Evolutionary conservation across 352 stramenopile genomes (phyloP).

Genomic region (Globisporangium radiosum): DNA sequence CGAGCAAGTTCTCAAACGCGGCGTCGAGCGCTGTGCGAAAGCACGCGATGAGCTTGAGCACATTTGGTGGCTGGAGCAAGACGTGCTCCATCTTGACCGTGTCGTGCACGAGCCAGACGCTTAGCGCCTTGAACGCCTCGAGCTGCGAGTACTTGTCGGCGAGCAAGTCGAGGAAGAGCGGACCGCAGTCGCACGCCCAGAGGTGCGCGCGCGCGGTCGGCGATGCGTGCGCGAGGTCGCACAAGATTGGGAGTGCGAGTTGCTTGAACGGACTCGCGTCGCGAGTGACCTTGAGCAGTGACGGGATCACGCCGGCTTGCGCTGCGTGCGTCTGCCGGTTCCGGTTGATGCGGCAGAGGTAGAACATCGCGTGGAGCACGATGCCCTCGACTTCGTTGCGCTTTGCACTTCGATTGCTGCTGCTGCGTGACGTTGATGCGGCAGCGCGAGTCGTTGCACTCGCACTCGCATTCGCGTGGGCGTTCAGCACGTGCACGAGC

Average conservation of each 20-base stretch:
- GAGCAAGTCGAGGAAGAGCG: conserved; percentile 84
- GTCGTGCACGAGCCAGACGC: conserved; percentile 78
- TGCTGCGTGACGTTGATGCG: background rate
- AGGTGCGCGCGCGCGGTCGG: conserved; percentile 75
- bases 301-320: conserved; percentile 86
- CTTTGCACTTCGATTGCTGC: conserved; percentile 21
- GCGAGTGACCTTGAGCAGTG: conserved; percentile 80
- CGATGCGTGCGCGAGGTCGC: conserved; percentile 89
- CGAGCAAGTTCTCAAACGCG: conserved; percentile 74
- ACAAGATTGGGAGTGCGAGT: conserved; percentile 89
- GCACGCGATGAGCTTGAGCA: conserved; percentile 47
- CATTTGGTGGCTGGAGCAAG: conserved; percentile 16
- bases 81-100: conserved; percentile 82
- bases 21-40: conserved; percentile 57
- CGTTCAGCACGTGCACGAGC: conserved; percentile 73
- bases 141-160: conserved; percentile 89
- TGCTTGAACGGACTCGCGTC: conserved; percentile 87
- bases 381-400: conserved; percentile 88
- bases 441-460: no score
- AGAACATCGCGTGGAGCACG: conserved; percentile 90
- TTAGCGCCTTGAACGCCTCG: conserved; percentile 86
- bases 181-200: conserved; percentile 74
- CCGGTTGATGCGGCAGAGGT: conserved; percentile 89
- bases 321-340: conserved; percentile 87
- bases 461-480: conserved; percentile 17